These are phyloP conservation scores for Pythium periplocum DNA, from an alignment of 352 stramenopile species.

Conservation along the genomic window DNA sequence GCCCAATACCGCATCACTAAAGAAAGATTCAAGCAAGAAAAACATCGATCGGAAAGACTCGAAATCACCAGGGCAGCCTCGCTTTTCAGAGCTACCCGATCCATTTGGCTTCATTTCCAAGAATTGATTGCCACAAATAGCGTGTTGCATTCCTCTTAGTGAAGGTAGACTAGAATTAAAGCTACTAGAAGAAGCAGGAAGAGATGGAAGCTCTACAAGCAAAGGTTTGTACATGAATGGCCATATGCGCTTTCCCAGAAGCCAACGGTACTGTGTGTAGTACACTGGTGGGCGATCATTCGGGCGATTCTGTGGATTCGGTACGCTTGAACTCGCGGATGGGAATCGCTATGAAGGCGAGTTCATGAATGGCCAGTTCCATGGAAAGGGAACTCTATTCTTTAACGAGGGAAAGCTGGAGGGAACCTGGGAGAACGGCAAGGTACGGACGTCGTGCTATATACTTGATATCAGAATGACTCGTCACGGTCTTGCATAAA, in stretches of 20 bases:
- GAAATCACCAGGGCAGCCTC: not conserved
- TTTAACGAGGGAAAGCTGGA: conserved; percentile 66
- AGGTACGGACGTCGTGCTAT: conserved; percentile 25
- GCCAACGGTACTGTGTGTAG: conserved; percentile 12
- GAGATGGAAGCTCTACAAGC: no score
- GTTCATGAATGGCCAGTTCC: conserved; percentile 76
- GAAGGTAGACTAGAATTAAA: not conserved
- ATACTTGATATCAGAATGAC: not conserved
- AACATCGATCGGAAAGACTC: conserved; percentile 30
- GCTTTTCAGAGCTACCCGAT: conserved; percentile 43
- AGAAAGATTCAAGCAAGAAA: conserved; percentile 8
- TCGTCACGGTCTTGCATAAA: not conserved
- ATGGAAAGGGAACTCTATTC: conserved; percentile 65
- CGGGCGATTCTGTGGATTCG: conserved; percentile 52
- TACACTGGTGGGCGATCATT: conserved; percentile 57
- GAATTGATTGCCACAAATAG: conserved; percentile 12
- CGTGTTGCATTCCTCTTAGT: no score
- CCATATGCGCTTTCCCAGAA: no score
- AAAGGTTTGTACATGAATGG: no score
- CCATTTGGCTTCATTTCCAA: conserved; percentile 66
- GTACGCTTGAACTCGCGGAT: conserved; percentile 47
- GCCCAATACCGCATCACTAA: not conserved
- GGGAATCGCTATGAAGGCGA: conserved; percentile 76
- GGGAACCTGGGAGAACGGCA: conserved; percentile 60
- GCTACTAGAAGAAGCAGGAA: conserved; percentile 3